These are phyloP conservation scores for Trametes elegans DNA, from an alignment of 768 basidiomycete genomes.

Conservation along the genomic window DNA sequence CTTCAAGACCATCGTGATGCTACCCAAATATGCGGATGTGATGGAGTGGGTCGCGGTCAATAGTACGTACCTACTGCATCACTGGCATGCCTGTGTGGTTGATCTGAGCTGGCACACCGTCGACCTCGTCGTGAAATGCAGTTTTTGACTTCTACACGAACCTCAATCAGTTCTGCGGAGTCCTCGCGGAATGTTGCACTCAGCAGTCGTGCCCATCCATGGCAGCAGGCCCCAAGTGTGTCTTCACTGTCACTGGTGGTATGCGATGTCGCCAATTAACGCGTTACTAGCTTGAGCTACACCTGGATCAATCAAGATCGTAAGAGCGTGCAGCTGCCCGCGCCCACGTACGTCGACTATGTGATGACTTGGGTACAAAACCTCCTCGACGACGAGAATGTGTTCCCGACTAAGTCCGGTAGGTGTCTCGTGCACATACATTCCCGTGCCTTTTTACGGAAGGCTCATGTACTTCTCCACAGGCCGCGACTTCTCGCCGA, in stretches of 20 bases:
- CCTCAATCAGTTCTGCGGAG: slow-evolving; percentile 95
- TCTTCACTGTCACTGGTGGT: slow-evolving; percentile 16
- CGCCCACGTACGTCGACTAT: slow-evolving; percentile 96
- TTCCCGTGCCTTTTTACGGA: neutral
- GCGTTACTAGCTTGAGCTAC: slow-evolving; percentile 73
- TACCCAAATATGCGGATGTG: slow-evolving; percentile 92
- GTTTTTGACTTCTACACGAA: slow-evolving; percentile 98
- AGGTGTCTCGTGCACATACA: slow-evolving; percentile 24
- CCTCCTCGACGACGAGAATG: slow-evolving; percentile 88
- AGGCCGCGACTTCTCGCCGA: slow-evolving; percentile 86
- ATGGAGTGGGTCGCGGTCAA: slow-evolving; percentile 98
- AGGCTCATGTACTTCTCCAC: neutral
- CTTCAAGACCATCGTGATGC: slow-evolving; percentile 96
- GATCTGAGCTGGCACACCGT: no score
- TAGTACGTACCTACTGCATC: slow-evolving; percentile 51
- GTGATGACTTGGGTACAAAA: slow-evolving; percentile 98
- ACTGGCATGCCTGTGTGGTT: no score
- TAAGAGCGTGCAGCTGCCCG: slow-evolving; percentile 82
- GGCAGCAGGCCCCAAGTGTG: slow-evolving; percentile 84
- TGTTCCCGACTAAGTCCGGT: slow-evolving; percentile 97
- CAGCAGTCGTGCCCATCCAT: slow-evolving; percentile 87
- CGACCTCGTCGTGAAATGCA: slow-evolving; percentile 29
- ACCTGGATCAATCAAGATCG: slow-evolving; percentile 93
- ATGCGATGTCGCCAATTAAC: neutral
- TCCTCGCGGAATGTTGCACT: slow-evolving; percentile 91